Base-by-base conservation (phyloP, 805 yeast genomes). In the Yamadazyma sp. region DNA sequence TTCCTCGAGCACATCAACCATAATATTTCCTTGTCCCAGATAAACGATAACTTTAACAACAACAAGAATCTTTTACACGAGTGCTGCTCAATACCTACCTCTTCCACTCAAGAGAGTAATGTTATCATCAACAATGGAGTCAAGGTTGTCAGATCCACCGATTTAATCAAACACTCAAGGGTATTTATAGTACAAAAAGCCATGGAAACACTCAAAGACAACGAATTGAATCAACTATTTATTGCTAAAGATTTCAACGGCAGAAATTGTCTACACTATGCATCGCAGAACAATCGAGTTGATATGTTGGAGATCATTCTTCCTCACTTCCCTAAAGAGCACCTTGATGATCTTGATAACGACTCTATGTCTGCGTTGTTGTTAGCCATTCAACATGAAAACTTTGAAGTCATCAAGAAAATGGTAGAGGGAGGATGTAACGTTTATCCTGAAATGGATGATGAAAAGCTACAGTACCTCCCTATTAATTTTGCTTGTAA, bases 401-500 rank as follows among this genome's bases (percentile, higher is more conserved):
- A 83, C 50, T 69, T 77, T 9, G 75, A 59, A 5, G 60, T 58
- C 5, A 57, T 67, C 12, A 49, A 55, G 20, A 54, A 52, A 34
- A 56, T 68, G 27, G 55, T 65, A 9, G 50, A 57, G 28, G 45
- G 49, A 35, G 71, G 71, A 4, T 49, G 66, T 38, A 61, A 57
- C 37, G 59, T 65, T 28, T 61, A 51, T 32, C 72, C 73, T 5
- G 74, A 71, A 44, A 64, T 71, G 28, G 78, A 73, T 37, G 67
- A 63, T 28, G 58, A 67, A 11, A 74, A 70, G 42, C 79, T 83
- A 26, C 83, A 78, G 42, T 86, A 88, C 54, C 63, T 82, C 32
- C 88, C 91, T 0, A 70, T 93, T 32, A 88, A 86, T 53, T 78
- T 84, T 54, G 96, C 98, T 2, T 93, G 98, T 60, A 82, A 84